These are phyloP conservation scores for Kregervanrija delftensis DNA, from an alignment of 805 yeast genomes.

Conservation along the genomic window DNA sequence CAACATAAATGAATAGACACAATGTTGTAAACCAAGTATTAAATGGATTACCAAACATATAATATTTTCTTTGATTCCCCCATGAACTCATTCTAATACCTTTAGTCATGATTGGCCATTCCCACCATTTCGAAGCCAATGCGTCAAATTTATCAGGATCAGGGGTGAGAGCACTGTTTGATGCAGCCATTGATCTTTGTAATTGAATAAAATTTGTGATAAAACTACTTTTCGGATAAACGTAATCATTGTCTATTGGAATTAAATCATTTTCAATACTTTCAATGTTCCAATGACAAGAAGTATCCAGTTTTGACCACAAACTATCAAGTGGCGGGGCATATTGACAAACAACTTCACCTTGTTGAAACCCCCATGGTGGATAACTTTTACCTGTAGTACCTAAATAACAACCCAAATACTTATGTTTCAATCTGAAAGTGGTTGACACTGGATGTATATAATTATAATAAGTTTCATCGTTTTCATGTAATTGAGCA, in stretches of 20 bases:
- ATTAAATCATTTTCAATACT: constrained; percentile 50
- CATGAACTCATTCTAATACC: constrained; percentile 78
- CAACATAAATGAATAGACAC: constrained; percentile 37
- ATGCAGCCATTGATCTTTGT: constrained; percentile 77
- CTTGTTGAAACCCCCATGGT: constrained; percentile 97
- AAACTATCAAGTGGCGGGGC: constrained; percentile 34
- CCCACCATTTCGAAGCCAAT: constrained; percentile 73
- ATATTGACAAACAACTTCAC: constrained; percentile 69
- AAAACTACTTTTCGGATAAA: constrained; percentile 47
- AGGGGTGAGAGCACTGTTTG: constrained; percentile 76
- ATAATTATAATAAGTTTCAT: constrained; percentile 38
- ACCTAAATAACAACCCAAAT: constrained; percentile 75
- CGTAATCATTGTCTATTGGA: constrained; percentile 25
- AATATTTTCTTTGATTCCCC: constrained; percentile 55
- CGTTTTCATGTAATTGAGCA: constrained; percentile 18
- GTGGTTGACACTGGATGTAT: constrained; percentile 81
- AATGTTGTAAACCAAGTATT: constrained; percentile 56
- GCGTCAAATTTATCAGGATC: constrained; percentile 66
- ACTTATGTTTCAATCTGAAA: constrained; percentile 65
- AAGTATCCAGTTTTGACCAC: constrained; percentile 36
- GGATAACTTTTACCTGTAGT: constrained; percentile 81
- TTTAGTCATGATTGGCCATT: constrained; percentile 66
- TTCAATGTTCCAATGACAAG: constrained; percentile 80
- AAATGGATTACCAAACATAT: constrained; percentile 59
- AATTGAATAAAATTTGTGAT: constrained; percentile 62